Base-by-base conservation (phyloP, 306 rosid species). In the Spatholobus suberectus region DNA sequence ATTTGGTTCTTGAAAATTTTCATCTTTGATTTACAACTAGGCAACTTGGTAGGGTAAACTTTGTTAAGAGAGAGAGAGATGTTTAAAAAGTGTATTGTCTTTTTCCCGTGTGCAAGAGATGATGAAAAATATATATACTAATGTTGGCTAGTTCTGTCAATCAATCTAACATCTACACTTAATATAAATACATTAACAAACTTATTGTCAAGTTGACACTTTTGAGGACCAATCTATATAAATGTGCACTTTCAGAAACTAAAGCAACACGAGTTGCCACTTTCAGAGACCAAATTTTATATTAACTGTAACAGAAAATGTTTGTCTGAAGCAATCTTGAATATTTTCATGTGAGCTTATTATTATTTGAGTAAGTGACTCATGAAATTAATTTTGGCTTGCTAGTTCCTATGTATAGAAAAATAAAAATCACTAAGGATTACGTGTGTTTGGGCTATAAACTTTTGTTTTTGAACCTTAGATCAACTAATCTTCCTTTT, bases 351-450 rank as follows among this genome's bases (percentile, higher is more conserved):
- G 18, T 18, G 38, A n/a, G 41, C 21, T 55, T 41, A 41, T 55
- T 26, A 15, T 80, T 58, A 80, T 58, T 70, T 70, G 44, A 66
- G 11, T 38, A 23, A 27, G 46, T 57, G 61, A 17, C 34, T 20
- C 62, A 34, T 38, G 54, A 57, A 54, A 23, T 52, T 38, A 35
- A 7, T 49, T 17, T 54, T 54, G n/a, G 40, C 44, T 41, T 79
- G 46, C 46, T 11, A 24, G 21, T 57, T 79, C 57, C 58, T 10
- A 9, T 40, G 51, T 79, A 55, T 66, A 78, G 82, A 37, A 35
- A 47, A 6, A 41, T 10, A 66, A 51, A 59, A 67, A 35, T 51
- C 47, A 49, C 74, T 2, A 76, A 78, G 61, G 35, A 29, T 4
- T 17, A 29, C 13, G 9, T 5, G n/a, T 12, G 20, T 41, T 51